Evolutionary conservation across 139 green algal genomes (phyloP).

Genomic region (Chlorella sp.): DNA sequence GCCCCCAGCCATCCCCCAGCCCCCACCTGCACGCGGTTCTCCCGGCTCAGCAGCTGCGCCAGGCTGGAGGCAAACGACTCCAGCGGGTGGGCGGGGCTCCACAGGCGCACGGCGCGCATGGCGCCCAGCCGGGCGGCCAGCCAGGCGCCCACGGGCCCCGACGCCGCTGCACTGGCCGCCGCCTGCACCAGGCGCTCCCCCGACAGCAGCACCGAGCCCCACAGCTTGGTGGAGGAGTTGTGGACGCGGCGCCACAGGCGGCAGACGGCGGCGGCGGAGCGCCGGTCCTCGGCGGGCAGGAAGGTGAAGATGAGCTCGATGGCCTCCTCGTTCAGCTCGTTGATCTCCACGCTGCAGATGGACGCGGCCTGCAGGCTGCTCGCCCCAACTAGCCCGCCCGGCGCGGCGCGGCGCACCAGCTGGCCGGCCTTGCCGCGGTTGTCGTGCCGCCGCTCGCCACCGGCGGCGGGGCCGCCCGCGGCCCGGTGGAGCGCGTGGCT

Average conservation of each 20-base stretch:
- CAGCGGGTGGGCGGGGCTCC: conserved; percentile 28
- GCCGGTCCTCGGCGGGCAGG: conserved; percentile 8
- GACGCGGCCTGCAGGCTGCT: neutral
- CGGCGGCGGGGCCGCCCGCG: no score
- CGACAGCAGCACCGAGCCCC: conserved; percentile 13
- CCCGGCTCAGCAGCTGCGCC: conserved; percentile 25
- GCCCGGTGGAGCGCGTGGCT: no score
- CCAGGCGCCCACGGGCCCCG: conserved; percentile 5
- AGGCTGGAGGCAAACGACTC: conserved; percentile 29
- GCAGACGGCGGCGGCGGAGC: conserved; percentile 7
- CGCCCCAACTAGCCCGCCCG: neutral
- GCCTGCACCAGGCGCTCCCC: conserved; percentile 23
- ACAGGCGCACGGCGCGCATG: conserved; percentile 27
- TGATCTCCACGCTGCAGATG: neutral
- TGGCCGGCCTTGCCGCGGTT: no score
- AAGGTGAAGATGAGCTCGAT: conserved; percentile 34
- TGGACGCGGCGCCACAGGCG: conserved; percentile 31
- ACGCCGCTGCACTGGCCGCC: neutral
- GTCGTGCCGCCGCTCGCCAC: no score
- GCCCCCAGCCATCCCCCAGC: neutral
- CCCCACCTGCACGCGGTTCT: conserved; percentile 15
- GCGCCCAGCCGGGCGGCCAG: conserved; percentile 26
- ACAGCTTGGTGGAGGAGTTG: conserved; percentile 24
- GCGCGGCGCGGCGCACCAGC: no score
- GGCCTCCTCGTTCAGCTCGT: conserved; percentile 21